Evolutionary conservation across 768 basidiomycete genomes (phyloP).

Genomic region (Tricholoma sp.): DNA sequence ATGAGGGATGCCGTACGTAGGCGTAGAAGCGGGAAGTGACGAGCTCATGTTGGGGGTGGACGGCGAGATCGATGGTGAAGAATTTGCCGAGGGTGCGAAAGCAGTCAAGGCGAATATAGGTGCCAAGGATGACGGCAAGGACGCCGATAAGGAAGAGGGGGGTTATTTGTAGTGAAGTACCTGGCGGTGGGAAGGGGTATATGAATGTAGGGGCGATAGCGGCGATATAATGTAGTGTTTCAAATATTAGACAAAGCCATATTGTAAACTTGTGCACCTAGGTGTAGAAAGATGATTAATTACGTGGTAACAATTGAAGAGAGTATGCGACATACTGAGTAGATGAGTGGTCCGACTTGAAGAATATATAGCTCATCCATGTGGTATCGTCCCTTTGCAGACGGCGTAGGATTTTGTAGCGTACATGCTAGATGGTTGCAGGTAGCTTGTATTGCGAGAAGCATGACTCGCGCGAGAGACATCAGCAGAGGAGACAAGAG

Average conservation of each 20-base stretch:
- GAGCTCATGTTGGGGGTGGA: constrained; percentile 36
- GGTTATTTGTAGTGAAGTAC: constrained; percentile 17
- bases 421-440: constrained; percentile 41
- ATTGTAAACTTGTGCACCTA: constrained; percentile 14
- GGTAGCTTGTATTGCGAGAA: constrained; percentile 36
- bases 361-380: constrained; percentile 36
- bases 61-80: constrained; percentile 45
- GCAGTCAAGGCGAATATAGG: constrained; percentile 38
- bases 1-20: constrained; percentile 44
- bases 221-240: constrained; percentile 14
- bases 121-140: constrained; percentile 26
- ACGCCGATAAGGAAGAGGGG: constrained; percentile 31
- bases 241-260: constrained; percentile 15
- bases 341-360: constrained; percentile 42
- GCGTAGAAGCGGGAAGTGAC: constrained; percentile 38
- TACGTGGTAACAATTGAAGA: background rate
- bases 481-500: constrained; percentile 16
- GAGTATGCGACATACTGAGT: constrained; percentile 29
- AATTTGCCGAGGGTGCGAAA: constrained; percentile 37
- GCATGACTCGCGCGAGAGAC: constrained; percentile 34
- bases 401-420: constrained; percentile 43
- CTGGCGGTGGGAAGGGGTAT: constrained; percentile 16
- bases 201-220: constrained; percentile 21
- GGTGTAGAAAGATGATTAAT: background rate
- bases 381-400: constrained; percentile 38